phyloP scores from a whole-genome alignment of 225 moss, liverwort and hornwort genomes.

The Pseudisothecium myosuroides region DNA sequence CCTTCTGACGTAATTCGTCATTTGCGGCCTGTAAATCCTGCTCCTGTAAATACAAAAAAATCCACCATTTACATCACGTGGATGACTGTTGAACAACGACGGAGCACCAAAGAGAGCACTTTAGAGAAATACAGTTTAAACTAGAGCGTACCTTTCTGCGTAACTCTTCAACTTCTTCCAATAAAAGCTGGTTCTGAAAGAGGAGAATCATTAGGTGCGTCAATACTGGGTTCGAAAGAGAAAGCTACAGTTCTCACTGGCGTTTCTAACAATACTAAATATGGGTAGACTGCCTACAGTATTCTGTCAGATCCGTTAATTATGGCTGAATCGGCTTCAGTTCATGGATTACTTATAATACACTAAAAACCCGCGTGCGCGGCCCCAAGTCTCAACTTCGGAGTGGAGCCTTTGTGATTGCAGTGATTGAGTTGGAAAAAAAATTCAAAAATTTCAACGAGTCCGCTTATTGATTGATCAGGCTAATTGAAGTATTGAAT shows the following conservation, averaged over 20 bases:
- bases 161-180: conserved; percentile 82
- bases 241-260: neutral
- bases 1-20: conserved; percentile 46
- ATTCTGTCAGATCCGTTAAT: neutral
- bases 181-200: conserved; percentile 78
- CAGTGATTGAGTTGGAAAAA: neutral
- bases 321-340: neutral
- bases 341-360: neutral
- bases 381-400: neutral
- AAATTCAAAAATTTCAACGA: neutral
- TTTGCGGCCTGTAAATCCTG: conserved; percentile 36
- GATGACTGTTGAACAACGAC: neutral
- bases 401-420: neutral
- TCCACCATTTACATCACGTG: neutral
- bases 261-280: neutral
- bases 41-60: conserved; percentile 13
- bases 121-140: neutral
- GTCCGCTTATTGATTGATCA: neutral
- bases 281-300: neutral
- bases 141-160: conserved; percentile 58
- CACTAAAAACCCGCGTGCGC: neutral
- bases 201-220: neutral
- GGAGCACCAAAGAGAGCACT: neutral
- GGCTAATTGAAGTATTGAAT: neutral
- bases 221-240: neutral